A percentile compares a stretch with the other conserved stretches of the same genome.
Evolutionary conservation across 2,329 filamentous ascomycete species (phyloP).

Genomic region (Colletotrichum euphorbiae): DNA sequence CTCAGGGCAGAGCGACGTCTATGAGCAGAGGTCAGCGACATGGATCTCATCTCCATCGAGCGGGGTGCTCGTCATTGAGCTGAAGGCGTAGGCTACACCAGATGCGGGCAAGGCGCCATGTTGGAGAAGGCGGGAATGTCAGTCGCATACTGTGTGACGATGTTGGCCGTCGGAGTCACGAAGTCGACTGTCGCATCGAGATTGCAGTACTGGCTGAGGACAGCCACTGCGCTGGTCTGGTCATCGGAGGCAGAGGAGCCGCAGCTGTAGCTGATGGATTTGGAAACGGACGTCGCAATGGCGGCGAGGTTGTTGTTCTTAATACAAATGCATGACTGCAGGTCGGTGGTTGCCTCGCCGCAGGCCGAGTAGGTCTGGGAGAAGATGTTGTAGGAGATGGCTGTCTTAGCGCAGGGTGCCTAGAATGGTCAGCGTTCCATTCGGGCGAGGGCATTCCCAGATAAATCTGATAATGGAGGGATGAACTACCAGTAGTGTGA

Average conservation of each 20-base stretch:
- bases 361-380: conserved; percentile 57
- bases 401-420: conserved; percentile 63
- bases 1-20: conserved; percentile 49
- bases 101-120: conserved; percentile 57
- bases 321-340: conserved; percentile 66
- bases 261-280: conserved; percentile 56
- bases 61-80: conserved; percentile 46
- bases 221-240: conserved; percentile 57
- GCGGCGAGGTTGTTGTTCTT: conserved; percentile 56
- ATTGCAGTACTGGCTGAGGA: conserved; percentile 62
- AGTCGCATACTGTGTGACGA: conserved; percentile 61
- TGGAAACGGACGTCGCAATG: conserved; percentile 53
- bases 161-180: conserved; percentile 53
- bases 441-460: background rate
- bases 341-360: conserved; percentile 54
- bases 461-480: fast-evolving
- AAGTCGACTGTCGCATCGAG: conserved; percentile 54
- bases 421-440: conserved; percentile 42
- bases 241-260: conserved; percentile 61
- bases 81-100: conserved; percentile 54
- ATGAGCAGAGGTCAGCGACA: background rate
- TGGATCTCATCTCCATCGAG: background rate
- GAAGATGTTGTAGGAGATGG: conserved; percentile 58
- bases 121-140: conserved; percentile 58
- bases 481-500: conserved; percentile 52